These are phyloP conservation scores for Wickerhamomyces pijperi DNA, from an alignment of 805 yeast species.

Conservation along the genomic window DNA sequence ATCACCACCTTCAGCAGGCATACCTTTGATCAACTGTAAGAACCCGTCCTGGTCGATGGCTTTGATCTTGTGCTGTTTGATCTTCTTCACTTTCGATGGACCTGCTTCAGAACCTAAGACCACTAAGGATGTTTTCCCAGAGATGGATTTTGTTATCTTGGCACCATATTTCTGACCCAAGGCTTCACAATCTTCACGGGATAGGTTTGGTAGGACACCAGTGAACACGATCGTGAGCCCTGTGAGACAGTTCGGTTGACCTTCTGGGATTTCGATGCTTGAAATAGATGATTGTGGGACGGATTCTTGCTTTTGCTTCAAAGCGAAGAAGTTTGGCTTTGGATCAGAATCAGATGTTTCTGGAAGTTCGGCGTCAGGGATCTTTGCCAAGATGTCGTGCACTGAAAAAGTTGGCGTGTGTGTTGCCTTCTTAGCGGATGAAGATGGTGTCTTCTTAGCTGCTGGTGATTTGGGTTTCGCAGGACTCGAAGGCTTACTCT, in stretches of 20 bases:
- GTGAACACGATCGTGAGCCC: conserved; percentile 93
- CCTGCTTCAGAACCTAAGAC: conserved; percentile 96
- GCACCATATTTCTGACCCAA: conserved; percentile 86
- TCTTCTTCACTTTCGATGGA: conserved; percentile 81
- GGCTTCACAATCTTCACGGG: conserved; percentile 64
- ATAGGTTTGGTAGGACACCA: conserved; percentile 72
- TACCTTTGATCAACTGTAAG: conserved; percentile 51
- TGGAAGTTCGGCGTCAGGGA: conserved; percentile 66
- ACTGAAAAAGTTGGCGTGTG: conserved; percentile 26
- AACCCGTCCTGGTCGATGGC: conserved; percentile 86
- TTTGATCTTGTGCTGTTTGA: conserved; percentile 61
- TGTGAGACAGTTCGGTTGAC: conserved; percentile 73
- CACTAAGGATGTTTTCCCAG: conserved; percentile 76
- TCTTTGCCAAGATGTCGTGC: conserved; percentile 43
- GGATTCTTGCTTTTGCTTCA: conserved; percentile 34
- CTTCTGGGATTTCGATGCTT: conserved; percentile 55
- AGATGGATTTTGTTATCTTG: conserved; percentile 74
- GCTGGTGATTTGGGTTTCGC: too few relatives aligned
- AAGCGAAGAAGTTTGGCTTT: conserved; percentile 46
- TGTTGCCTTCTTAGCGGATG: too few relatives aligned
- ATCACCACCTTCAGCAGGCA: conserved; percentile 91
- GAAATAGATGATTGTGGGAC: conserved; percentile 22
- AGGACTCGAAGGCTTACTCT: too few relatives aligned
- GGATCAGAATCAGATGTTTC: conserved; percentile 29
- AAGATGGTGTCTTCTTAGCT: too few relatives aligned